phyloP scores from a whole-genome alignment of 805 yeast genomes.

The Ogataea nakhonphanomensis region DNA sequence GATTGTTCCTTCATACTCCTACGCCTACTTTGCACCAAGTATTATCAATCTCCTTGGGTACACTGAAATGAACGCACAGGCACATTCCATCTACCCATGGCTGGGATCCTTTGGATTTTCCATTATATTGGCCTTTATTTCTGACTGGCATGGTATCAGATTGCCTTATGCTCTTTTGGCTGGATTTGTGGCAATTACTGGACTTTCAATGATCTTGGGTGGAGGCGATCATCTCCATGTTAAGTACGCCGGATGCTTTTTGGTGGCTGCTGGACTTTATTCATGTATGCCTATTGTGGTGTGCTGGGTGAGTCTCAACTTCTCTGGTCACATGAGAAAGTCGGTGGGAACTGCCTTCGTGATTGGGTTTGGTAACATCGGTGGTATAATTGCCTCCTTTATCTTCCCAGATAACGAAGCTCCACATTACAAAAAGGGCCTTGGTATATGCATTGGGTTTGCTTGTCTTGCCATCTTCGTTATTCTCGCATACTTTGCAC shows the following conservation, averaged over 20 bases:
- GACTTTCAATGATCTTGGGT: conserved; percentile 55
- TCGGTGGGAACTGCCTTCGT: conserved; percentile 47
- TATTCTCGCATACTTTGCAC: conserved; percentile 32
- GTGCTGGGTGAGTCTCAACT: conserved; percentile 64
- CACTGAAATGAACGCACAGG: conserved; percentile 70
- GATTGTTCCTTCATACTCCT: conserved; percentile 71
- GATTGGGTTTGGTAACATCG: conserved; percentile 71
- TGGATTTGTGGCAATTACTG: conserved; percentile 42
- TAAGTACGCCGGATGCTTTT: conserved; percentile 63
- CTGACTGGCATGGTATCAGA: conserved; percentile 54
- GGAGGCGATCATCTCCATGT: conserved; percentile 35
- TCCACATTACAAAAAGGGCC: conserved; percentile 57
- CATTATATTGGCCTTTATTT: conserved; percentile 56
- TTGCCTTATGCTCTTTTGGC: conserved; percentile 38
- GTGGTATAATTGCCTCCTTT: conserved; percentile 64
- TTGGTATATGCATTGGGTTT: conserved; percentile 48
- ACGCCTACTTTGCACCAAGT: conserved; percentile 69
- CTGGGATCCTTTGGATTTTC: conserved; percentile 66
- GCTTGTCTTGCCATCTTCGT: conserved; percentile 39
- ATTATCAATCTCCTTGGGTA: conserved; percentile 60
- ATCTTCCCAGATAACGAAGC: conserved; percentile 52
- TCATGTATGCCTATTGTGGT: conserved; percentile 66
- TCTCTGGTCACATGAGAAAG: conserved; percentile 60
- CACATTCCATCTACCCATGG: conserved; percentile 86
- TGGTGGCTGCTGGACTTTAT: conserved; percentile 56